Evolutionary conservation across 2,329 filamentous ascomycete genomes (phyloP).

Genomic region (Stylonectria norvegica): DNA sequence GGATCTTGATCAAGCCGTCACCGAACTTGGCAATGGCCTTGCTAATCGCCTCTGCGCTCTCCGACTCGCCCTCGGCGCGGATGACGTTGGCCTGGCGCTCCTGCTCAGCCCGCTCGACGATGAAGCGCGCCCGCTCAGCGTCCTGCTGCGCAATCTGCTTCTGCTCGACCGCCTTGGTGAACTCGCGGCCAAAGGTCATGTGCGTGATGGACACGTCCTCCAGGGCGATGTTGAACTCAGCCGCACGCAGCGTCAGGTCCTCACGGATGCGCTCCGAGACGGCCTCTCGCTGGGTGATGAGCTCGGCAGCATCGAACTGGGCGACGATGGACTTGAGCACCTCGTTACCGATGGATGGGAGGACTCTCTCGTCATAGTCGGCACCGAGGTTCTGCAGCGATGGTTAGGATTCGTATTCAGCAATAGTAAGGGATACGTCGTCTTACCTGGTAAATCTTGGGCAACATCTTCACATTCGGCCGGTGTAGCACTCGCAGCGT

Average conservation of each 20-base stretch:
- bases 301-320: slow-evolving; percentile 96
- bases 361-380: slow-evolving; percentile 97
- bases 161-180: slow-evolving; percentile 98
- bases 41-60: slow-evolving; percentile 92
- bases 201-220: slow-evolving; percentile 99
- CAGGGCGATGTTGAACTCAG: slow-evolving; percentile 98
- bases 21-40: slow-evolving; percentile 91
- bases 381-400: slow-evolving; percentile 77
- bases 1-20: slow-evolving; percentile 90
- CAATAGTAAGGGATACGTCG: not conserved
- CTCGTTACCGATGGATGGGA: slow-evolving; percentile 98
- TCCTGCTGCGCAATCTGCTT: slow-evolving; percentile 99
- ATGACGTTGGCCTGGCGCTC: slow-evolving; percentile 98
- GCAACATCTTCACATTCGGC: slow-evolving; percentile 86
- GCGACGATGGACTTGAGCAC: slow-evolving; percentile 98
- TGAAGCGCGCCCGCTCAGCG: slow-evolving; percentile 93
- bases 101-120: slow-evolving; percentile 98
- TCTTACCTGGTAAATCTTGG: slow-evolving; percentile 94
- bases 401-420: slow-evolving; percentile 9
- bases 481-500: slow-evolving; percentile 93
- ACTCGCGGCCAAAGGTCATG: slow-evolving; percentile 99
- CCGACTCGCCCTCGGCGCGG: slow-evolving; percentile 93
- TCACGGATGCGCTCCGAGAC: slow-evolving; percentile 91
- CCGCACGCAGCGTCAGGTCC: slow-evolving; percentile 86
- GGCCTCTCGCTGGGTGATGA: slow-evolving; percentile 98